Evolutionary conservation across 352 stramenopile genomes (phyloP).

Genomic region (Pythium sp.): DNA sequence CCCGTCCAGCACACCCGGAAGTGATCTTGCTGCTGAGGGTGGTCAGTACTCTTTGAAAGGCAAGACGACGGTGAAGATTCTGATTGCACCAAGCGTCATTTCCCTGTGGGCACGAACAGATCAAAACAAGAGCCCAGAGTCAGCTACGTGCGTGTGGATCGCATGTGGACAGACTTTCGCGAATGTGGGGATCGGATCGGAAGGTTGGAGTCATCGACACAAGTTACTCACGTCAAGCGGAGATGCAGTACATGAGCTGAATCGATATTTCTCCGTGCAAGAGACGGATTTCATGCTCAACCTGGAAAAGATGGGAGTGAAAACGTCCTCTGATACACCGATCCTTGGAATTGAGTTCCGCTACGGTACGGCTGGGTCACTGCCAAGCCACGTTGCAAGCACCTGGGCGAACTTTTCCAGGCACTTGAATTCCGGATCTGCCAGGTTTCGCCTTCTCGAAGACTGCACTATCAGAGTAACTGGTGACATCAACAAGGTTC

Average conservation of each 20-base stretch:
- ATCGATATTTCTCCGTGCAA: conserved; percentile 34
- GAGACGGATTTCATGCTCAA: conserved; percentile 56
- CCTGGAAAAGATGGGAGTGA: conserved; percentile 51
- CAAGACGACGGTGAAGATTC: conserved; percentile 52
- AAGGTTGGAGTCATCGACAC: conserved; percentile 21
- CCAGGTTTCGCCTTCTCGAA: conserved; percentile 45
- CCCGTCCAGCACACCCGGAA: not conserved
- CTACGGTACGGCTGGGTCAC: conserved; percentile 29
- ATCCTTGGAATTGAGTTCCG: conserved; percentile 44
- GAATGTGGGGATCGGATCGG: conserved; percentile 41
- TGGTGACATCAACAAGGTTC: conserved; percentile 36
- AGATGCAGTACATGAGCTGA: conserved; percentile 38
- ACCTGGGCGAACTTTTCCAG: conserved; percentile 51
- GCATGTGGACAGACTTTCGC: conserved; percentile 61
- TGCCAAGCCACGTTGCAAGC: conserved; percentile 38
- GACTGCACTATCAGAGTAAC: conserved; percentile 56
- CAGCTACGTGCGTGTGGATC: conserved; percentile 41
- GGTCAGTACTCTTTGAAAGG: conserved; percentile 9
- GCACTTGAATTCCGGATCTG: conserved; percentile 36
- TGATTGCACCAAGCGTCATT: conserved; percentile 59
- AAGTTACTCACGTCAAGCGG: conserved; percentile 14
- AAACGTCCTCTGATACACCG: conserved; percentile 39
- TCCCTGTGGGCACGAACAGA: conserved; percentile 46
- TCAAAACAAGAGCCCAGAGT: conserved; percentile 4
- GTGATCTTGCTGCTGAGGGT: not conserved